These are phyloP conservation scores for Lichtheimia ramosa DNA, from an alignment of 371 early-diverging fungal species.

Conservation along the genomic window DNA sequence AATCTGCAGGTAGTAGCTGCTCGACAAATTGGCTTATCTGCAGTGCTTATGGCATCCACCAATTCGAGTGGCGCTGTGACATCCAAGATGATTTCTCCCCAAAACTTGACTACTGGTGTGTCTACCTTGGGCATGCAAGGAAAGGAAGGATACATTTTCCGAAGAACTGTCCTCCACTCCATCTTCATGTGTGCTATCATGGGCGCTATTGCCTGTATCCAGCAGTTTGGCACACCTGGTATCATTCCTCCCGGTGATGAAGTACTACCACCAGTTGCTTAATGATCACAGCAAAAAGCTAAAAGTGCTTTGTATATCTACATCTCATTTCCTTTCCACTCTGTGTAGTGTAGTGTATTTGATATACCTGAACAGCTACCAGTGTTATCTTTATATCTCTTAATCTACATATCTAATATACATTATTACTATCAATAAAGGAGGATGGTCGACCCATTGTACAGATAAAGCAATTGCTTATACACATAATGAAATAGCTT, in stretches of 20 bases:
- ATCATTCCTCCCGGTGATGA: conserved; percentile 38
- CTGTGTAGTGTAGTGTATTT: too few species aligned
- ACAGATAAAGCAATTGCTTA: too few species aligned
- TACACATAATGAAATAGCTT: too few species aligned
- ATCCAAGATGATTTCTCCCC: conserved; percentile 54
- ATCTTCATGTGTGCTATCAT: conserved; percentile 37
- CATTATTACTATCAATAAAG: too few species aligned
- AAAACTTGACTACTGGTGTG: conserved; percentile 51
- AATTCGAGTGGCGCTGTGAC: conserved; percentile 48
- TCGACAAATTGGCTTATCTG: conserved; percentile 44
- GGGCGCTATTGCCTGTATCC: conserved; percentile 41
- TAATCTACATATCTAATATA: too few species aligned
- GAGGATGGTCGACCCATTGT: too few species aligned
- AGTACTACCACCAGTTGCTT: not conserved
- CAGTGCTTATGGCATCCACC: conserved; percentile 49
- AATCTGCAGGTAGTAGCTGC: conserved; percentile 55
- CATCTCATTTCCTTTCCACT: too few species aligned
- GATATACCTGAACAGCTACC: too few species aligned
- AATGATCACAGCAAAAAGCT: too few species aligned
- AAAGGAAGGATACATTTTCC: conserved; percentile 40
- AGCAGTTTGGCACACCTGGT: conserved; percentile 49
- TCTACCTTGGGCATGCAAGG: conserved; percentile 47
- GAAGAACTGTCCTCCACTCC: conserved; percentile 44
- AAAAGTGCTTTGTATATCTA: too few species aligned
- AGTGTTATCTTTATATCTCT: too few species aligned